phyloP scores from a whole-genome alignment of 805 yeast genomes.

The Cyberlindnera americana region DNA sequence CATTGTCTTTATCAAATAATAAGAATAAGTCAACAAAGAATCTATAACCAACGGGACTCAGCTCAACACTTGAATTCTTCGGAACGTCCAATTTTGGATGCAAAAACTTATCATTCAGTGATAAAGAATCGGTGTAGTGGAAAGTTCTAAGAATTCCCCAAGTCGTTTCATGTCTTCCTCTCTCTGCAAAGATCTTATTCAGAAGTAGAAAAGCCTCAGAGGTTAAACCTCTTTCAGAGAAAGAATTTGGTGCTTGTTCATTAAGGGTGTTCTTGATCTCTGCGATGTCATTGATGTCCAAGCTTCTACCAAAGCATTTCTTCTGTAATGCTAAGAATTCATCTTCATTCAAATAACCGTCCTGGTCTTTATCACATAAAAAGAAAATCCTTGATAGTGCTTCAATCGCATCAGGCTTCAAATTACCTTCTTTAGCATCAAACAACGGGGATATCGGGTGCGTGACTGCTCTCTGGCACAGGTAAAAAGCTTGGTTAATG shows the following conservation, averaged over 20 bases:
- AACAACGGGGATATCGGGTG: conserved; percentile 91
- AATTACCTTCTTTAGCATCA: conserved; percentile 82
- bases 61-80: conserved; percentile 74
- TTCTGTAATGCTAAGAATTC: conserved; percentile 70
- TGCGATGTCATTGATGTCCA: conserved; percentile 48
- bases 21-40: conserved; percentile 88
- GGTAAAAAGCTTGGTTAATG: conserved; percentile 86
- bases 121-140: conserved; percentile 88
- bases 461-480: conserved; percentile 90
- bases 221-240: conserved; percentile 52
- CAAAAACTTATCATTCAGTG: conserved; percentile 75
- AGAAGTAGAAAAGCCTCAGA: conserved; percentile 72
- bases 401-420: conserved; percentile 71
- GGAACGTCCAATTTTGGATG: conserved; percentile 78
- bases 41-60: conserved; percentile 88
- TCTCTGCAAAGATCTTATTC: conserved; percentile 80
- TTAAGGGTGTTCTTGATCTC: conserved; percentile 38
- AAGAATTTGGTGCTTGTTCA: conserved; percentile 30
- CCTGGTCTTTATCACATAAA: conserved; percentile 86
- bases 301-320: conserved; percentile 65
- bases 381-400: conserved; percentile 83
- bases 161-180: conserved; percentile 92
- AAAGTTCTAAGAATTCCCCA: conserved; percentile 93
- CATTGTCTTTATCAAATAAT: conserved; percentile 89
- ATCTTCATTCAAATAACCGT: conserved; percentile 67